Percentiles rank a stretch among this genome's conserved stretches.
These are phyloP conservation scores for Paraphysoderma sedebokerense DNA, from an alignment of 371 early-diverging fungal genomes.

Conservation along the genomic window DNA sequence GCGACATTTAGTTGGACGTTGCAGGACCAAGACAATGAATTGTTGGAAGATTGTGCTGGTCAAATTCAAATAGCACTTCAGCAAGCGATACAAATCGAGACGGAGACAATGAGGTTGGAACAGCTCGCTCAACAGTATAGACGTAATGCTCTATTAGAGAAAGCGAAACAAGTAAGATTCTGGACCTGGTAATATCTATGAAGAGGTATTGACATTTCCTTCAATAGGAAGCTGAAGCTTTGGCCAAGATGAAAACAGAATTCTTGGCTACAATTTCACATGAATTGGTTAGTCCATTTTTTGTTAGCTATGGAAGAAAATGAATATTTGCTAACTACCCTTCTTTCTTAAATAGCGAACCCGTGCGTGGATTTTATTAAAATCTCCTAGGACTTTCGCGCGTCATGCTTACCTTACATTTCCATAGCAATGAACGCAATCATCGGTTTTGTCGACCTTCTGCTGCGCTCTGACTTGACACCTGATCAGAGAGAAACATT, in stretches of 20 bases:
- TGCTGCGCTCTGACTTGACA: background rate
- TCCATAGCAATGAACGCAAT: too few relatives aligned
- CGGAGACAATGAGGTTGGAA: background rate
- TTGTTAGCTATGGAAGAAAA: too few relatives aligned
- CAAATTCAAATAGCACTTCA: constrained; percentile 7
- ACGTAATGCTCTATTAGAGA: too few relatives aligned
- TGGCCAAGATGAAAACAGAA: background rate
- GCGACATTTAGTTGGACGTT: background rate
- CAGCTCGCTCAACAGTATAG: too few relatives aligned
- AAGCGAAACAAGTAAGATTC: too few relatives aligned
- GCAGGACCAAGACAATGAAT: background rate
- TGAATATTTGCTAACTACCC: too few relatives aligned
- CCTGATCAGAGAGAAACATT: background rate
- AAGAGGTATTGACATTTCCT: too few relatives aligned
- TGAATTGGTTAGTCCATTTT: too few relatives aligned
- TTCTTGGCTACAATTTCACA: background rate
- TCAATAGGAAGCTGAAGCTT: background rate
- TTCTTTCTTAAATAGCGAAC: too few relatives aligned
- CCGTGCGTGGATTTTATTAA: too few relatives aligned
- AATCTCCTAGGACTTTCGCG: too few relatives aligned
- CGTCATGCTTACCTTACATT: too few relatives aligned
- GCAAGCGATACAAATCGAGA: constrained; percentile 4
- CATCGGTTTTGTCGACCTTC: background rate
- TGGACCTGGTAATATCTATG: background rate
- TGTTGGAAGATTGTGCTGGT: constrained; percentile 1